A percentile compares a stretch with the other conserved stretches of the same genome.
These are phyloP conservation scores for Acanthamoeba lenticulata DNA, from an alignment of 208 protist genomes.

Conservation along the genomic window DNA sequence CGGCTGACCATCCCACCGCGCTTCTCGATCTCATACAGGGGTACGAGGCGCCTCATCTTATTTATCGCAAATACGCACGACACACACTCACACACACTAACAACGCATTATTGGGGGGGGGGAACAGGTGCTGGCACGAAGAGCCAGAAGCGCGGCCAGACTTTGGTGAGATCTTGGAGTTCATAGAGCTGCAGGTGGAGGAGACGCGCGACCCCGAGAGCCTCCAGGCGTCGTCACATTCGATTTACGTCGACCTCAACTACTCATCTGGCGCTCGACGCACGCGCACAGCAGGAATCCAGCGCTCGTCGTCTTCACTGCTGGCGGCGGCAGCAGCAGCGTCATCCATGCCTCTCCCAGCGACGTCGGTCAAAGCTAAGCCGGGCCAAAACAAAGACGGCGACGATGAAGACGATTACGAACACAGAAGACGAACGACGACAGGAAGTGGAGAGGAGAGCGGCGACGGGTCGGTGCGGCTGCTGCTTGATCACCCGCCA, in stretches of 20 bases:
- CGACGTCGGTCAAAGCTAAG: not conserved
- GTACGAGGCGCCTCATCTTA: not conserved
- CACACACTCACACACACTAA: too few relatives aligned
- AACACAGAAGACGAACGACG: not conserved
- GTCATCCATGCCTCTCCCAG: not conserved
- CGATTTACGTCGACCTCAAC: not conserved
- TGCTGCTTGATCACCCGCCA: not conserved
- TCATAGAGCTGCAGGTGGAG: not conserved
- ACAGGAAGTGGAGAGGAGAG: conserved; percentile 35
- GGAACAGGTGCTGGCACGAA: conserved; percentile 24
- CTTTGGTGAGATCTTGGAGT: not conserved
- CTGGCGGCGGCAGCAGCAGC: not conserved
- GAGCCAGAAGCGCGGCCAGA: not conserved
- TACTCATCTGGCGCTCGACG: not conserved
- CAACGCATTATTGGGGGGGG: too few relatives aligned
- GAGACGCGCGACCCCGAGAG: not conserved
- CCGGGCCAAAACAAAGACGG: not conserved
- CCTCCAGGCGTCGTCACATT: not conserved
- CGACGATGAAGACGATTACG: not conserved
- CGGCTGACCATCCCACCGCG: not conserved
- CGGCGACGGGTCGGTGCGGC: conserved; percentile 15
- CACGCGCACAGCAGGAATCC: not conserved
- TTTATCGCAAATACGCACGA: too few relatives aligned
- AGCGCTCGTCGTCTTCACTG: not conserved
- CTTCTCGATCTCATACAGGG: not conserved